Percentiles rank a stretch among this genome's conserved stretches.
These are phyloP conservation scores for Butyriboletus appendiculatus DNA, from an alignment of 1,284 basidiomycete genomes.

Conservation along the genomic window DNA sequence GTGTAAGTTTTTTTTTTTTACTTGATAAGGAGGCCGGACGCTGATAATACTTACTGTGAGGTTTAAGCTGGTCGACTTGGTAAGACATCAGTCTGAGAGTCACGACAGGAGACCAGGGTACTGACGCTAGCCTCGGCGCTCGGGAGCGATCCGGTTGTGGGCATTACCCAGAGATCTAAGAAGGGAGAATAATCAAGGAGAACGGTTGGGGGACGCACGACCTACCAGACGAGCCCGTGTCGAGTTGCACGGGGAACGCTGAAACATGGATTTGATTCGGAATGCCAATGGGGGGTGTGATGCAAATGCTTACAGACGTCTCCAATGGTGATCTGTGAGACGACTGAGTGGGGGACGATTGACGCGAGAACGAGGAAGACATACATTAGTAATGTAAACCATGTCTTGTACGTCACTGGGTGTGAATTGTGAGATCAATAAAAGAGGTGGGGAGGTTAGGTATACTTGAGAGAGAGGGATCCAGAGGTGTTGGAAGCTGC, in stretches of 20 bases:
- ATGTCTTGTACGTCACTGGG: constrained; percentile 68
- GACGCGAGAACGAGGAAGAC: constrained; percentile 24
- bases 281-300: too few relatives aligned
- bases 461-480: constrained; percentile 44
- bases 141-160: constrained; percentile 50
- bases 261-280: constrained; percentile 1
- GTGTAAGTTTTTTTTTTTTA: constrained; percentile 1
- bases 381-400: constrained; percentile 73
- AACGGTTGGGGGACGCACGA: constrained; percentile 35
- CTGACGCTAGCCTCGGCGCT: constrained; percentile 55
- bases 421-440: neutral
- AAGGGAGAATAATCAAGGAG: neutral
- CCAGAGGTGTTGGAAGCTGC: constrained; percentile 15
- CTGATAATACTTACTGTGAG: constrained; percentile 50
- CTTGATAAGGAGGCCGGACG: neutral
- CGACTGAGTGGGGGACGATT: constrained; percentile 1
- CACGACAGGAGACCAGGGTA: constrained; percentile 8
- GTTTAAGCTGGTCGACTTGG: constrained; percentile 50
- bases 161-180: constrained; percentile 74
- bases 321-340: constrained; percentile 61
- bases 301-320: constrained; percentile 47
- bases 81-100: constrained; percentile 12
- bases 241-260: constrained; percentile 73
- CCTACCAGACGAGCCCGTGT: constrained; percentile 80
- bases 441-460: neutral